Conservation (phyloP, 169 alveolate species). For the Eimeria maxima region DNA sequence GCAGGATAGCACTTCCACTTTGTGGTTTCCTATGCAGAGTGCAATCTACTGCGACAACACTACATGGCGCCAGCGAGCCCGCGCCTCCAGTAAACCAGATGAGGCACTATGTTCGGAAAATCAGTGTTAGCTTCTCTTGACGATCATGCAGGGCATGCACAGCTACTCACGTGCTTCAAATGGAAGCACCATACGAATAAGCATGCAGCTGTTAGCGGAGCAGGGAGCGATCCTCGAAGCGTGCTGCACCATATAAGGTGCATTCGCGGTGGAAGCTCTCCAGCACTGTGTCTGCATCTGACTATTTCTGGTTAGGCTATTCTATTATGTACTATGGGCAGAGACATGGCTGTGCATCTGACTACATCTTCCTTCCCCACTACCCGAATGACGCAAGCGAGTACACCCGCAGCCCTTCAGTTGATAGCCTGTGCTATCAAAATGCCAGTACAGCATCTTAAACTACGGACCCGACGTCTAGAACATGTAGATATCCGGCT, state of each 20-base stretch:
- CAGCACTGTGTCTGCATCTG: not conserved
- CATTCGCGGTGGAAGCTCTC: not conserved
- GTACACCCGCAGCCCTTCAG: not conserved
- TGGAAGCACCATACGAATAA: not conserved
- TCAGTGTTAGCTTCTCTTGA: not conserved
- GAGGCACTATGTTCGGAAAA: not conserved
- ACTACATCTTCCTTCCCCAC: not conserved
- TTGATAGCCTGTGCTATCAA: not conserved
- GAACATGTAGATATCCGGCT: not conserved
- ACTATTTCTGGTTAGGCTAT: not conserved
- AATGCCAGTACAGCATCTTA: not conserved
- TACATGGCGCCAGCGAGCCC: constrained; percentile 45
- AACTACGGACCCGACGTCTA: not conserved
- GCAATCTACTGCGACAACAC: constrained; percentile 25
- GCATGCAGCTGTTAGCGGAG: not conserved
- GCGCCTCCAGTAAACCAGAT: not conserved
- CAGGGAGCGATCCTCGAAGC: not conserved
- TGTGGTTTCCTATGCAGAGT: not conserved
- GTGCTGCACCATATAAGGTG: not conserved
- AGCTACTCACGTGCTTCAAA: not conserved
- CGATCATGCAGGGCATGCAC: not conserved
- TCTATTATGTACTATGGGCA: not conserved
- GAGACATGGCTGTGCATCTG: not conserved
- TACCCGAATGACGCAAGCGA: not conserved
- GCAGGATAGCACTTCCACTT: not conserved